Evolutionary conservation across 257 asterid species (phyloP).

Genomic region (Nicotiana sylvestris): DNA sequence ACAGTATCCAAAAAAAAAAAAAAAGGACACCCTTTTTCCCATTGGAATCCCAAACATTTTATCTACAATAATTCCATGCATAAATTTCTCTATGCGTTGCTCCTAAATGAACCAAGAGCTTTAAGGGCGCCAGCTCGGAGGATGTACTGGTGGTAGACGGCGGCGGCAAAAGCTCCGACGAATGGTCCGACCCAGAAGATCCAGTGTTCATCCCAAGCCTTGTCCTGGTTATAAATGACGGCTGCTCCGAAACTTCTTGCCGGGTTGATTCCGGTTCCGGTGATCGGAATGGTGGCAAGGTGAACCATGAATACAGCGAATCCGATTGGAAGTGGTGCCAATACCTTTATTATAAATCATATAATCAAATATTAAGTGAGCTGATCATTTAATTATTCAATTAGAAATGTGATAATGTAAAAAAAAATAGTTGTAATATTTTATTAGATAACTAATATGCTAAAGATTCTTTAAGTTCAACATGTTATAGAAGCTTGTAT

Average conservation of each 20-base stretch:
- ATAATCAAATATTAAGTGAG: neutral
- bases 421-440: no score
- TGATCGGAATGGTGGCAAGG: constrained; percentile 69
- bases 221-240: constrained; percentile 46
- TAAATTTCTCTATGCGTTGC: constrained; percentile 30
- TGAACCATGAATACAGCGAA: constrained; percentile 84
- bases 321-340: constrained; percentile 86
- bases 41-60: neutral
- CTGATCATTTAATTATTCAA: no score
- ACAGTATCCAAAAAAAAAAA: neutral
- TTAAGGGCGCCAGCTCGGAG: constrained; percentile 57
- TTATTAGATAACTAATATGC: no score
- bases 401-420: no score
- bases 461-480: no score
- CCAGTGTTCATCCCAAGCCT: constrained; percentile 76
- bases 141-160: constrained; percentile 58
- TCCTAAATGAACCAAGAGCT: constrained; percentile 71
- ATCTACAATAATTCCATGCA: constrained; percentile 14
- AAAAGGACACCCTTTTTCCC: constrained; percentile 2
- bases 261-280: constrained; percentile 82
- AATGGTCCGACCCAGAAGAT: constrained; percentile 81
- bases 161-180: constrained; percentile 68
- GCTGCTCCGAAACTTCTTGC: constrained; percentile 82
- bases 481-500: no score
- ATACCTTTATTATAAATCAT: constrained; percentile 32